A percentile compares a stretch with the other conserved stretches of the same genome.
Conservation (phyloP, 176 grass and related monocot species). For the Triticum dicoccoides region DNA sequence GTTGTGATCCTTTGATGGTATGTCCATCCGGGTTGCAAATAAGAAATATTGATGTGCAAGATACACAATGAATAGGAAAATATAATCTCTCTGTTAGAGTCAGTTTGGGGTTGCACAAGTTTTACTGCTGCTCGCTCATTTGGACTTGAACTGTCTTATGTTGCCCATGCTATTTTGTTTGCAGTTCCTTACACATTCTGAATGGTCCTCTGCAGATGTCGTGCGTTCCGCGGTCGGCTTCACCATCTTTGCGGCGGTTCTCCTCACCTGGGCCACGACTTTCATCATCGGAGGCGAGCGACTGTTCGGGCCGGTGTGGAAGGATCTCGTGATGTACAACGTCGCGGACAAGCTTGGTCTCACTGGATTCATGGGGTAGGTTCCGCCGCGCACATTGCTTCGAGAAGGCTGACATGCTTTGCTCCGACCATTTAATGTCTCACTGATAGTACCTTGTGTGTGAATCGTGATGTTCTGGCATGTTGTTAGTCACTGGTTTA, state of each 20-base stretch:
- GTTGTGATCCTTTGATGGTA: neutral
- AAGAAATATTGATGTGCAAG: neutral
- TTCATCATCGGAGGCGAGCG: constrained; percentile 73
- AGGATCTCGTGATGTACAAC: constrained; percentile 92
- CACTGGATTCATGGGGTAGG: constrained; percentile 66
- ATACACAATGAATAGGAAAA: too few species aligned
- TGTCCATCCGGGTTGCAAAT: neutral
- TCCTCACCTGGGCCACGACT: constrained; percentile 67
- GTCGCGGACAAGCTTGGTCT: constrained; percentile 73
- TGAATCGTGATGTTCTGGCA: neutral
- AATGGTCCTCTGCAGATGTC: constrained; percentile 63
- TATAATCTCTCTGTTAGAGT: neutral
- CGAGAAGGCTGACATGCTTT: neutral
- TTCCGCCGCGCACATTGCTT: neutral
- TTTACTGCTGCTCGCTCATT: neutral
- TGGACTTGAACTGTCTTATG: neutral
- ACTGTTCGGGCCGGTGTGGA: constrained; percentile 78
- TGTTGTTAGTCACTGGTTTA: neutral
- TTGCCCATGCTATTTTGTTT: neutral
- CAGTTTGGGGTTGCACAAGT: neutral
- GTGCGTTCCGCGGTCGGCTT: constrained; percentile 69
- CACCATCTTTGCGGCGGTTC: constrained; percentile 53
- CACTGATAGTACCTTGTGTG: neutral
- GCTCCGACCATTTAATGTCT: neutral
- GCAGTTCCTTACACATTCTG: neutral